Conservation (phyloP, 371 early-diverging fungal genomes). For the Rhizomucor pusillus region DNA sequence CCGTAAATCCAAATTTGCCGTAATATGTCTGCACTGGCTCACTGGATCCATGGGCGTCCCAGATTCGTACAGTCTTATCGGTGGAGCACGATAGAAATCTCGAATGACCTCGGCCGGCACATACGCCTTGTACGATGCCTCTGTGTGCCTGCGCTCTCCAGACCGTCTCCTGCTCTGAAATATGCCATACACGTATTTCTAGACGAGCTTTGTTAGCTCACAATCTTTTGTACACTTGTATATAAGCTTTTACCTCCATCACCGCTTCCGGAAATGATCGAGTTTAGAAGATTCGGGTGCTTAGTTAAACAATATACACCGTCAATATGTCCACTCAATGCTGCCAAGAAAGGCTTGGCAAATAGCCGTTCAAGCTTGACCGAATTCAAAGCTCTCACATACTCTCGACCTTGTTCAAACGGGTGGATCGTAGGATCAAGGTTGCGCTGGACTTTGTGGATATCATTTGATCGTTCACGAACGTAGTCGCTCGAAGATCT, state of each 20-base stretch:
- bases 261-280: conserved; percentile 86
- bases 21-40: conserved; percentile 71
- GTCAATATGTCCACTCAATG: conserved; percentile 91
- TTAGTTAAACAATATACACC: conserved; percentile 96
- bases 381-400: conserved; percentile 95
- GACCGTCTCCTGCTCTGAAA: conserved; percentile 64
- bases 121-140: conserved; percentile 80
- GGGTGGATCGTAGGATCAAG: conserved; percentile 93
- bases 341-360: conserved; percentile 97
- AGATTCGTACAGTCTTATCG: conserved; percentile 88
- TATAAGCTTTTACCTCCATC: conserved; percentile 73
- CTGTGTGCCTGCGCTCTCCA: conserved; percentile 81
- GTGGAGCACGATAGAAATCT: conserved; percentile 84
- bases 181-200: conserved; percentile 85
- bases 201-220: conserved; percentile 1
- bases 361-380: conserved; percentile 97
- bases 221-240: neutral
- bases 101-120: conserved; percentile 61
- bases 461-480: conserved; percentile 85
- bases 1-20: conserved; percentile 76
- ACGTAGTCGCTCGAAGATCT: conserved; percentile 78
- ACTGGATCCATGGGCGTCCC: conserved; percentile 53
- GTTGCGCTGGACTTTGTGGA: conserved; percentile 88
- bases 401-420: conserved; percentile 96
- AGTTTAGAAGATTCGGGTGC: conserved; percentile 79